These are phyloP conservation scores for Suhomyces xylopsoci DNA, from an alignment of 805 yeast species.

Conservation along the genomic window DNA sequence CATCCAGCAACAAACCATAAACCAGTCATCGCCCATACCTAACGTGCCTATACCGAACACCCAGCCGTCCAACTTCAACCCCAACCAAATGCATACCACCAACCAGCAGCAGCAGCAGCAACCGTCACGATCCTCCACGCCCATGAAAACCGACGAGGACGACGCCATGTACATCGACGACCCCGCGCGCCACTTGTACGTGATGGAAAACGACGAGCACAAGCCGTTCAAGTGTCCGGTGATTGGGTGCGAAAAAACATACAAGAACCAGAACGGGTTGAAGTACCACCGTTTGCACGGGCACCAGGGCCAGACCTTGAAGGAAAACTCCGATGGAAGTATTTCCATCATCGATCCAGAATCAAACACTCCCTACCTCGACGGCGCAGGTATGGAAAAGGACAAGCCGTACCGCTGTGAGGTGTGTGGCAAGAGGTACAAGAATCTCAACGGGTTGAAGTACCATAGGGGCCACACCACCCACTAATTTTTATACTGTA, in stretches of 20 bases:
- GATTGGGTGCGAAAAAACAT: constrained; percentile 95
- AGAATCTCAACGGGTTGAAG: constrained; percentile 92
- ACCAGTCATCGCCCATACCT: constrained; percentile 10
- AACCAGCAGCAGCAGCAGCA: constrained; percentile 9
- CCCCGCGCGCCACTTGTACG: constrained; percentile 92
- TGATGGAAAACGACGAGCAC: constrained; percentile 86
- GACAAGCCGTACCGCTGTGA: constrained; percentile 98
- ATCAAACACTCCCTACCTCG: constrained; percentile 82
- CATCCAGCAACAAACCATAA: constrained; percentile 18
- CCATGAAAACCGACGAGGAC: constrained; percentile 51
- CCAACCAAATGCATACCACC: constrained; percentile 3
- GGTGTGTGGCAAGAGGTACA: constrained; percentile 96
- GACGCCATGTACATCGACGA: constrained; percentile 87
- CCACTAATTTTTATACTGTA: constrained; percentile 46
- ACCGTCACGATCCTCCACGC: constrained; percentile 8
- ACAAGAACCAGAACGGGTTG: constrained; percentile 95
- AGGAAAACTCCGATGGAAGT: constrained; percentile 90
- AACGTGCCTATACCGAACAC: constrained; percentile 8
- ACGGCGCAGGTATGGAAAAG: constrained; percentile 92
- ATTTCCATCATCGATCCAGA: constrained; percentile 91
- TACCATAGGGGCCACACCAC: constrained; percentile 99
- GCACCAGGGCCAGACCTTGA: constrained; percentile 90
- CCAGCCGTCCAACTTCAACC: constrained; percentile 2
- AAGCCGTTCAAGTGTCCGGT: constrained; percentile 98
- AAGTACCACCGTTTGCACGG: constrained; percentile 96